phyloP scores from a whole-genome alignment of 495 filamentous ascomycete genomes.

The Oleoguttula mirabilis region DNA sequence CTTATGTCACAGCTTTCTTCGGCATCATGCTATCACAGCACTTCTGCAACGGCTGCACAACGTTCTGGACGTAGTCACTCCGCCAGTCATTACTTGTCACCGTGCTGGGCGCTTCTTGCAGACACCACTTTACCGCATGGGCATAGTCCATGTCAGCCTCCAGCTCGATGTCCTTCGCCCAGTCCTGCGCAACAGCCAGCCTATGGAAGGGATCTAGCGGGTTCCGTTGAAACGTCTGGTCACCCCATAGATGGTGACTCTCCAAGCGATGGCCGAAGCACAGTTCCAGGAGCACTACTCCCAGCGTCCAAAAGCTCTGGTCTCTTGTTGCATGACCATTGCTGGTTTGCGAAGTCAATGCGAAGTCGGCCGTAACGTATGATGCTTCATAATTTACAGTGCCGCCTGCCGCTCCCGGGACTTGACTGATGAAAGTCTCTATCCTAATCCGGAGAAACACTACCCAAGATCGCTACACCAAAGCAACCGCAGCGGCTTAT shows the following conservation, averaged over 20 bases:
- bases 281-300: background rate
- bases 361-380: too few relatives aligned
- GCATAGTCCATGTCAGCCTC: background rate
- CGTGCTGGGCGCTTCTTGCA: background rate
- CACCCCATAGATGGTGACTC: background rate
- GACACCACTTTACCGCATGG: background rate
- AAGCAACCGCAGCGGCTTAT: too few relatives aligned
- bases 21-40: background rate
- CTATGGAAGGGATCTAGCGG: background rate
- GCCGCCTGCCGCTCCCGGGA: too few relatives aligned
- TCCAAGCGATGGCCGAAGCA: background rate
- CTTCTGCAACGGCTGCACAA: background rate
- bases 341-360: too few relatives aligned
- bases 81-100: background rate
- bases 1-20: too few relatives aligned
- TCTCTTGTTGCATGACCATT: too few relatives aligned
- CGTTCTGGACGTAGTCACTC: background rate
- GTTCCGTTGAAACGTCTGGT: background rate
- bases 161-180: background rate
- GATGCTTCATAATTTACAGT: too few relatives aligned
- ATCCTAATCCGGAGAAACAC: too few relatives aligned
- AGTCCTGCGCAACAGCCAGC: background rate
- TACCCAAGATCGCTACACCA: too few relatives aligned
- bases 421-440: too few relatives aligned
- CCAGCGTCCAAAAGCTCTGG: background rate